These are phyloP conservation scores for Trametopsis cervina DNA, from an alignment of 768 basidiomycete species.

Conservation along the genomic window DNA sequence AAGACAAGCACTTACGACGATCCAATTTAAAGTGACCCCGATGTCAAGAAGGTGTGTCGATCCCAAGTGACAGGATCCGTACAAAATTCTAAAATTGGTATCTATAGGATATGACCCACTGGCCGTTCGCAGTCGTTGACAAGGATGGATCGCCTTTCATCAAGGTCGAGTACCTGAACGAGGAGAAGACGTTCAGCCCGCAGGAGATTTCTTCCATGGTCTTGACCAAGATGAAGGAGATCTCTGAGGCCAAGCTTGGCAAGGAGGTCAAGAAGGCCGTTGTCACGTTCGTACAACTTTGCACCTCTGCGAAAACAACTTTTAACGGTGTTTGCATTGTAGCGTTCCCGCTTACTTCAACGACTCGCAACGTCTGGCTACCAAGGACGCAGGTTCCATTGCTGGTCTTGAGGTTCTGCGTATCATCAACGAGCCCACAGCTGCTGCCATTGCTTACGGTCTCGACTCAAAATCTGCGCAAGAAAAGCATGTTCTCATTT, in stretches of 20 bases:
- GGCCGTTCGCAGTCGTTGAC: conserved; percentile 96
- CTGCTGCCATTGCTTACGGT: conserved; percentile 98
- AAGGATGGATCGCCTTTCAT: conserved; percentile 96
- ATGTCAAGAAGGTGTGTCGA: conserved; percentile 74
- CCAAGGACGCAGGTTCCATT: conserved; percentile 98
- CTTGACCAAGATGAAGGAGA: conserved; percentile 99
- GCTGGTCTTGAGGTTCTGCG: conserved; percentile 98
- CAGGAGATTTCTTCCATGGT: conserved; percentile 99
- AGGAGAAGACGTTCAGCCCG: conserved; percentile 94
- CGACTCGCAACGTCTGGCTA: conserved; percentile 98
- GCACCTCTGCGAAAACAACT: conserved; percentile 4
- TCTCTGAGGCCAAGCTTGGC: conserved; percentile 97
- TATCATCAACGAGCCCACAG: conserved; percentile 99
- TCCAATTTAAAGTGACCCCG: conserved; percentile 61
- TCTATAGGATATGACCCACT: conserved; percentile 84
- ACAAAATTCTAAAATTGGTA: conserved; percentile 1
- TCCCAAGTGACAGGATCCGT: background rate
- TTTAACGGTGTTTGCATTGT: background rate
- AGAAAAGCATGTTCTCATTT: conserved; percentile 98
- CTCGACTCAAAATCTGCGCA: conserved; percentile 90
- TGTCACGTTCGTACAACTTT: conserved; percentile 66
- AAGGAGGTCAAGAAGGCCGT: conserved; percentile 99
- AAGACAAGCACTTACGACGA: conserved; percentile 7
- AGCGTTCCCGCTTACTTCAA: conserved; percentile 99
- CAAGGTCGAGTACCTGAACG: conserved; percentile 90